A percentile compares a stretch with the other conserved stretches of the same genome.
Evolutionary conservation across 345 rosid genomes (phyloP).

Genomic region (Eucalyptus tenuipes): DNA sequence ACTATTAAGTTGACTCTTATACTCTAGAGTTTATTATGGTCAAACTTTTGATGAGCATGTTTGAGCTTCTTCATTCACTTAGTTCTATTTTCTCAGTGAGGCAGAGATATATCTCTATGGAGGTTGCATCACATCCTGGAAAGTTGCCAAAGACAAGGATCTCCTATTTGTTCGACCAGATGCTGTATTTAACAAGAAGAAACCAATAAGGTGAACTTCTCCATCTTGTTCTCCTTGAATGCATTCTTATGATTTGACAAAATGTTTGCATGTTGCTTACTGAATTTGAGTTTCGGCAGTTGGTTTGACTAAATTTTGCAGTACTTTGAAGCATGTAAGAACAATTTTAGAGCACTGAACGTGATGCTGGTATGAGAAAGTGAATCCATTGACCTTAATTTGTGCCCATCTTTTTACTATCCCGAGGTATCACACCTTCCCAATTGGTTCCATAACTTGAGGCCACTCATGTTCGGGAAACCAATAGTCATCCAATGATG

Average conservation of each 20-base stretch:
- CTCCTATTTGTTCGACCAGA: conserved; percentile 90
- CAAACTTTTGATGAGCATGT: neutral
- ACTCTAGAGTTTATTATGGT: neutral
- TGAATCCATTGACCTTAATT: neutral
- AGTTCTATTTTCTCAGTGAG: conserved; percentile 30
- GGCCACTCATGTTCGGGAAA: neutral
- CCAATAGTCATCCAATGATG: neutral
- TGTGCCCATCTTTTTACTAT: neutral
- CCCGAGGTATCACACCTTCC: neutral
- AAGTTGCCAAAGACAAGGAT: conserved; percentile 57
- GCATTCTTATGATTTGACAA: neutral
- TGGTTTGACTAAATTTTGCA: neutral
- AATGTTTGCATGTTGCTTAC: neutral
- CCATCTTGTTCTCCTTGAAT: neutral
- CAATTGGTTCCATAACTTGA: neutral
- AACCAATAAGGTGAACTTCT: conserved; percentile 58
- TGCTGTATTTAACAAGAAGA: conserved; percentile 88
- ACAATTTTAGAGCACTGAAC: neutral
- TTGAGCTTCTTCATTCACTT: neutral
- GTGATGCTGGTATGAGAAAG: neutral
- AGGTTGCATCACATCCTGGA: conserved; percentile 91
- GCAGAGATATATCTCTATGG: conserved; percentile 89
- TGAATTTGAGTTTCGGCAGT: neutral
- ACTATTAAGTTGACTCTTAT: neutral
- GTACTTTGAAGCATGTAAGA: neutral